These are phyloP conservation scores for Aureobasidium sp. DNA, from an alignment of 2,329 filamentous ascomycete species.

Conservation along the genomic window DNA sequence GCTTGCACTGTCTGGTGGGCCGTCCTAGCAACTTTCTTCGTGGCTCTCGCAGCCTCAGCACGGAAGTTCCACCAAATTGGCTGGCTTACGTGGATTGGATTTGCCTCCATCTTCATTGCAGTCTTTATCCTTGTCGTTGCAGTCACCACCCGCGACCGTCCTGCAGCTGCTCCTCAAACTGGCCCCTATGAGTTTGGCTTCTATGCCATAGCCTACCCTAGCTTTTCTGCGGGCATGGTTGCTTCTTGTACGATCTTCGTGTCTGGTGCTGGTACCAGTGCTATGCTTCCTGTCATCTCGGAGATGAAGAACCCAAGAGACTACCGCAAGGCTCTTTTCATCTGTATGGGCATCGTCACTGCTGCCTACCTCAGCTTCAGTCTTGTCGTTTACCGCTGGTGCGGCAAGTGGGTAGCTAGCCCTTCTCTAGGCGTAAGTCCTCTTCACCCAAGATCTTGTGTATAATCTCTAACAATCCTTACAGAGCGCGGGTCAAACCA, in stretches of 20 bases:
- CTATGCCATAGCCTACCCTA: conserved; percentile 45
- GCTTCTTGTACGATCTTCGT: conserved; percentile 52
- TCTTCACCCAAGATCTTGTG: neutral
- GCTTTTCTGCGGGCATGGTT: conserved; percentile 50
- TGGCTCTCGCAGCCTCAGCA: conserved; percentile 43
- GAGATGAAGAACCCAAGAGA: conserved; percentile 54
- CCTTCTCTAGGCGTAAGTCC: conserved; percentile 44
- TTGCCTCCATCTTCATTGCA: conserved; percentile 48
- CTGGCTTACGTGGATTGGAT: conserved; percentile 54
- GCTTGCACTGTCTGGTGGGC: conserved; percentile 52
- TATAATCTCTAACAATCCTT: neutral
- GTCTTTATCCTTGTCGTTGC: conserved; percentile 36
- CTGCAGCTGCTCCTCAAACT: conserved; percentile 51
- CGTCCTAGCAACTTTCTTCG: conserved; percentile 42
- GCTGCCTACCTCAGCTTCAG: conserved; percentile 50
- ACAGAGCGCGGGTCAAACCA: conserved; percentile 43
- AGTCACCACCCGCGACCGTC: conserved; percentile 48
- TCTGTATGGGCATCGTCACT: conserved; percentile 50
- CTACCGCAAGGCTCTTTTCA: conserved; percentile 51
- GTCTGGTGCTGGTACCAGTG: conserved; percentile 49
- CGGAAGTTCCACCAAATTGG: conserved; percentile 53
- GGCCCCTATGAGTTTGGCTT: conserved; percentile 54
- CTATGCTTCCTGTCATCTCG: conserved; percentile 55
- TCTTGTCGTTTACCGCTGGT: conserved; percentile 53
- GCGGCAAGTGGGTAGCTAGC: conserved; percentile 53